Evolutionary conservation across 441 rosid genomes (phyloP).

Genomic region (Rhodomyrtus psidioides): DNA sequence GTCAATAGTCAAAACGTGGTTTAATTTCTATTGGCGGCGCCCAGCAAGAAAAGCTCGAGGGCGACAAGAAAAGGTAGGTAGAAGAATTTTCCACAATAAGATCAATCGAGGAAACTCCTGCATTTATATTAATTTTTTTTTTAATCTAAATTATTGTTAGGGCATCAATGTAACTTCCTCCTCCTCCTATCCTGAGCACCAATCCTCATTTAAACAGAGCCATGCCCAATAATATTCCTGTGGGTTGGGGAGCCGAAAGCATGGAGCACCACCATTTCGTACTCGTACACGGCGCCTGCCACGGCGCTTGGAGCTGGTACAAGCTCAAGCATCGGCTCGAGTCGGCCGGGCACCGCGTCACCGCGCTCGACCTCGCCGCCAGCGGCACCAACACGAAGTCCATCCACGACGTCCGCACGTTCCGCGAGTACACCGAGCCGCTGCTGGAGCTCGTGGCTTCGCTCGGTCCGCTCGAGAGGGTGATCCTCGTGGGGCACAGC

Average conservation of each 20-base stretch:
- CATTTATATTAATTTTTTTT: too few relatives aligned
- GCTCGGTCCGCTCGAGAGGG: conserved; percentile 29
- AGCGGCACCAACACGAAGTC: conserved; percentile 27
- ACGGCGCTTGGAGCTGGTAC: conserved; percentile 67
- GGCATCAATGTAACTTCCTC: not conserved
- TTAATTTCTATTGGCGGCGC: too few relatives aligned
- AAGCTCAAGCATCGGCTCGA: conserved; percentile 37
- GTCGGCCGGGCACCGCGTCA: conserved; percentile 39
- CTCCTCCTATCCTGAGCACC: not conserved
- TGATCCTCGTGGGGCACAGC: conserved; percentile 62
- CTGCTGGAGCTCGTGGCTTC: conserved; percentile 34
- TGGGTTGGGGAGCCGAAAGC: not conserved
- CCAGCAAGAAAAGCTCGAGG: too few relatives aligned
- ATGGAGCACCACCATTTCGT: conserved; percentile 20
- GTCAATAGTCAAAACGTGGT: too few relatives aligned
- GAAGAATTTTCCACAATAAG: too few relatives aligned
- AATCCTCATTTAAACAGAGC: not conserved
- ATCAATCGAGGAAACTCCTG: too few relatives aligned
- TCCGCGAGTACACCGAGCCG: conserved; percentile 17
- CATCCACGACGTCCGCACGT: not conserved
- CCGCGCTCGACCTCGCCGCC: conserved; percentile 42
- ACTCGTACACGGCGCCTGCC: conserved; percentile 43
- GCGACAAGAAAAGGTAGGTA: too few relatives aligned
- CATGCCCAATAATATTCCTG: not conserved
- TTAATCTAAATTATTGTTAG: not conserved